Base-by-base conservation (phyloP, 164 flowering plant species). In the Hamamelis virginiana region DNA sequence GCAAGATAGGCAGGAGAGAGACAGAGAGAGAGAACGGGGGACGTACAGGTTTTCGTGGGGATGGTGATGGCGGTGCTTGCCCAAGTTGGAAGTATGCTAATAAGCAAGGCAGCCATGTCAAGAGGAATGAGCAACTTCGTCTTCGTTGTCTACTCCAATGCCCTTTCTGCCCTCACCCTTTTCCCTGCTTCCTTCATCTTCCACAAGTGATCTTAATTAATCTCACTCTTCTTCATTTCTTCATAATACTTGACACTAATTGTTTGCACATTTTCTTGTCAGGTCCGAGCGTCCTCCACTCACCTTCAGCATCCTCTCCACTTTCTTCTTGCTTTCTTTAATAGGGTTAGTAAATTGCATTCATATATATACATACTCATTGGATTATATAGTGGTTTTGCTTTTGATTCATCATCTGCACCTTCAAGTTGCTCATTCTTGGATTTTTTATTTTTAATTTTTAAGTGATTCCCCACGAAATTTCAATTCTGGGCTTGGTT, bases 61-160 rank as follows among this genome's bases (percentile, higher is more conserved):
- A 76, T 79, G 82, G 53, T 71, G 33, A 22, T 70, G 14, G 69
- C 43, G 16, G 27, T 64, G 14, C 16, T 67, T 0, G 70, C 77
- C 4, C 79, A 76, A n/a, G 82, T 76, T 18, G 73, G 77, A 5
- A 26, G 50, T 3, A 66, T 76, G 53, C 48, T 67, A 25, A 62
- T 77, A 26, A 55, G 68, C 74, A 80, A 80, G 52, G 33, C 28
- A 47, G 83, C 77, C 14, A 69, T 77, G 72, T 64, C 74, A 0
- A 53, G 11, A n/a, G 82, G 79, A 47, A 70, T 76, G 65, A 64
- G 68, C 57, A 70, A 65, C n/a, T 79, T 53, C 66, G 51, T 67
- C 43, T 51, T 76, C 25, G 72, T 79, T 9, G 59, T 74, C 48
- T 79, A 79, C 59, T 76, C 79, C 62, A 67, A 79, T 59, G 67